Percentiles rank a stretch among this genome's conserved stretches.
Conservation (phyloP, 1,139 yeast species). For the Blastobotrys elegans region DNA sequence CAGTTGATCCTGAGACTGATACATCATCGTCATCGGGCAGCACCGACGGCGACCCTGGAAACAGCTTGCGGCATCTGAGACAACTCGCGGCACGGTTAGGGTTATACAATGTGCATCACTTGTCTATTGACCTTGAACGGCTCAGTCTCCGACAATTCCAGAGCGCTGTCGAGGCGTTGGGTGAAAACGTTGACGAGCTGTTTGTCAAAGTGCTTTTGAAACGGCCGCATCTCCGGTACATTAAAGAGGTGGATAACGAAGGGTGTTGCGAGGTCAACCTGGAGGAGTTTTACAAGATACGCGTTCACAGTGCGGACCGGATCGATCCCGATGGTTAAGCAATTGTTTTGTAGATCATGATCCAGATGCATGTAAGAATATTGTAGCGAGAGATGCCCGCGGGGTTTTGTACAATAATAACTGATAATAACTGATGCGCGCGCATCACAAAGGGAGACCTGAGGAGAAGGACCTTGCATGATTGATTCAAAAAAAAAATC, state of each 20-base stretch:
- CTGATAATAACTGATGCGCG: no score
- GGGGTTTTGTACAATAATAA: no score
- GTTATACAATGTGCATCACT: background rate
- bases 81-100: background rate
- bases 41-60: conserved; percentile 3
- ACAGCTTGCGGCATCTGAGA: background rate
- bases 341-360: no score
- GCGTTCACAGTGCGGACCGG: no score
- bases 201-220: conserved; percentile 1
- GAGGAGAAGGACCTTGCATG: no score
- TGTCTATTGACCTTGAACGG: conserved; percentile 7
- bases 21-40: no score
- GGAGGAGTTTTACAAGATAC: background rate
- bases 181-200: background rate
- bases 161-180: background rate
- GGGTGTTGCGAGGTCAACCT: conserved; percentile 3
- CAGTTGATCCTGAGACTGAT: conserved; percentile 6
- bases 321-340: no score
- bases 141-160: background rate
- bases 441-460: no score
- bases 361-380: no score
- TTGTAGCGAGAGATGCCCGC: no score
- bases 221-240: background rate
- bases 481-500: no score
- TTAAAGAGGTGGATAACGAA: background rate